Evolutionary conservation across 1,139 yeast genomes (phyloP), one percentile per base, ranked within the genome.

Genomic region (Blastobotrys elegans): DNA sequence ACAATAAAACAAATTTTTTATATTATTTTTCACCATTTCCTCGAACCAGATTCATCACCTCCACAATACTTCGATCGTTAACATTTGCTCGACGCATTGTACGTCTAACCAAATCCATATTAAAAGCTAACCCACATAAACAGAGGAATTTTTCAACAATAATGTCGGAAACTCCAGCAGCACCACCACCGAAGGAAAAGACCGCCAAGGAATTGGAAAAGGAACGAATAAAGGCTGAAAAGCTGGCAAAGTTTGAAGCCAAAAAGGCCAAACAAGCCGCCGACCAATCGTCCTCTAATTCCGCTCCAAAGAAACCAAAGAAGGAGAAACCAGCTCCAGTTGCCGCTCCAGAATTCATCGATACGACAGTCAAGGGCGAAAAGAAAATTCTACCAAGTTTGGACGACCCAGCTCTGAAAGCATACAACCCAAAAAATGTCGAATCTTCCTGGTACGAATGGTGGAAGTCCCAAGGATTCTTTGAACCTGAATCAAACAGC

Each of bases 361-460:
- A 92, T 66, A 72, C 73, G 53, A 92, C 98, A 46, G 76, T 73
- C 48, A 80, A 86, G 5, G 98, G 98, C 53, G 95, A 90, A 59
- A 94, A 92, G 79, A 92, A 92, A 71, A 70, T 83, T 27, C 77
- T 92, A 56, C 84, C 80, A 21, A 79, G 90, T 36, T 76, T 92
- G 51, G 97, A 92, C 41, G 96, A 90, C 64, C 92, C 96, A 21
- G 82, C 97, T 21, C 79, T 92, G 65, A 90, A 92, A 70, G 94
- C 97, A 13, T 92, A 92, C 70, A 85, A 80, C 63, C 98, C 99
- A 35, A 78, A 80, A 59, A 84, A 83, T 58, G 97, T 94, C 44
- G 99, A 92, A 71, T 83, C 95, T 50, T 88, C 97, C 16, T 92
- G 99, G 99, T 90, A 92, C 70, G 80, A 79, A 27, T 92, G 98